phyloP scores from a whole-genome alignment of 2,329 filamentous ascomycete genomes.

The Thelonectria olida region DNA sequence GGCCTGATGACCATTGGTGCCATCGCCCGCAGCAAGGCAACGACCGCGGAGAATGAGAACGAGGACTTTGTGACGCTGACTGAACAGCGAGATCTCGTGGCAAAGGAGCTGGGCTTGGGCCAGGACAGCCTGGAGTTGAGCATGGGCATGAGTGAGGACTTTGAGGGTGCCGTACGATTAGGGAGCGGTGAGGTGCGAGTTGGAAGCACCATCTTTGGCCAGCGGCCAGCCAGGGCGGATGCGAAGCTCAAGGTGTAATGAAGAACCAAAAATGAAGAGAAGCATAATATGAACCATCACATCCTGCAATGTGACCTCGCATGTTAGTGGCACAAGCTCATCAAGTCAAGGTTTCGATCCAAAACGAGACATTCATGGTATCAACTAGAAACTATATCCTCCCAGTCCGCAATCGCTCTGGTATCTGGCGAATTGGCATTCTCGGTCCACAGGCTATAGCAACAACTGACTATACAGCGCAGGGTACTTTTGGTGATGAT shows the following conservation, averaged over 20 bases:
- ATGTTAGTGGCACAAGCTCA: constrained; percentile 4
- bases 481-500: constrained; percentile 33
- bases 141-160: constrained; percentile 99
- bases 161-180: constrained; percentile 83
- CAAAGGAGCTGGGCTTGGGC: constrained; percentile 55
- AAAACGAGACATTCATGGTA: constrained; percentile 36
- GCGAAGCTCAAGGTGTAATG: constrained; percentile 69
- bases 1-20: constrained; percentile 98
- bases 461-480: constrained; percentile 23
- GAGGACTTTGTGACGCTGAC: constrained; percentile 82
- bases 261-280: background rate
- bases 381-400: constrained; percentile 37
- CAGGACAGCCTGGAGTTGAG: constrained; percentile 80
- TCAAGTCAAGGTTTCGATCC: constrained; percentile 24
- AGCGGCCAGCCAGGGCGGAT: constrained; percentile 80
- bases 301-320: background rate
- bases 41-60: constrained; percentile 81
- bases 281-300: background rate
- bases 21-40: constrained; percentile 83
- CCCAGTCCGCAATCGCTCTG: constrained; percentile 29
- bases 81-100: constrained; percentile 76
- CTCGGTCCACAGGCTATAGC: constrained; percentile 19
- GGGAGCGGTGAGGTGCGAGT: constrained; percentile 92
- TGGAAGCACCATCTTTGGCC: constrained; percentile 93
- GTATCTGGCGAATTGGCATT: constrained; percentile 16